These are phyloP conservation scores for Phycomyces blakesleeanus DNA, from an alignment of 192 early-diverging fungal species.

Conservation along the genomic window DNA sequence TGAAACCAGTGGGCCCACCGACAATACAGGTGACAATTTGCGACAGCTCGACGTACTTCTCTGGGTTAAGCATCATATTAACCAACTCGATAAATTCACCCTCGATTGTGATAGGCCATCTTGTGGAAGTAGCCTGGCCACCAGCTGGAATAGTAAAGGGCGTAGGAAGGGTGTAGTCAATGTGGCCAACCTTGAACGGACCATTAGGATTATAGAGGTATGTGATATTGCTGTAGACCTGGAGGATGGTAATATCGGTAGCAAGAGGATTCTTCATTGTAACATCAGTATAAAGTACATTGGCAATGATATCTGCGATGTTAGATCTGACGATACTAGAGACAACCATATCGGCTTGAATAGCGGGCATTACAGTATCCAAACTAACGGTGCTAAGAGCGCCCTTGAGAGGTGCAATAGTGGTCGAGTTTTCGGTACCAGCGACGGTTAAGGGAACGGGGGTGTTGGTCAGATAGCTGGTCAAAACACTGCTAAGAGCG, in stretches of 20 bases:
- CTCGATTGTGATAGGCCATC: slow-evolving; percentile 5
- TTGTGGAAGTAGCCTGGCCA: slow-evolving; percentile 2
- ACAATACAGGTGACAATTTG: slow-evolving; percentile 19
- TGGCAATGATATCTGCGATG: slow-evolving; percentile 1
- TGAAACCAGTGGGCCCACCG: slow-evolving; percentile 17
- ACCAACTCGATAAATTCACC: slow-evolving; percentile 8
- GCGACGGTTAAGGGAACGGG: slow-evolving; percentile 35
- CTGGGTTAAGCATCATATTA: neutral
- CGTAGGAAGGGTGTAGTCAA: slow-evolving; percentile 4
- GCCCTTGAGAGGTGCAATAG: slow-evolving; percentile 37
- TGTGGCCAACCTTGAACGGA: slow-evolving; percentile 9
- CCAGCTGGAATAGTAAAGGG: slow-evolving; percentile 13
- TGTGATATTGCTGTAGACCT: slow-evolving; percentile 9
- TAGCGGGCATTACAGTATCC: slow-evolving; percentile 38
- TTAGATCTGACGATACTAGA: slow-evolving; percentile 19
- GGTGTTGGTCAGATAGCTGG: slow-evolving; percentile 38
- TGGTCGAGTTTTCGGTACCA: slow-evolving; percentile 38
- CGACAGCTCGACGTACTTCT: slow-evolving; percentile 3
- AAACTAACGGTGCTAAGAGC: slow-evolving; percentile 42
- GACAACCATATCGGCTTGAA: slow-evolving; percentile 35
- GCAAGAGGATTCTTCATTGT: slow-evolving; percentile 25
- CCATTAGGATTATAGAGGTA: neutral
- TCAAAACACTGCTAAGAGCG: too few species aligned
- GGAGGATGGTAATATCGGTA: slow-evolving; percentile 10
- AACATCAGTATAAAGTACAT: slow-evolving; percentile 8